These are phyloP conservation scores for Phyllosticta capitalensis DNA, from an alignment of 2,329 filamentous ascomycete species.

Conservation along the genomic window DNA sequence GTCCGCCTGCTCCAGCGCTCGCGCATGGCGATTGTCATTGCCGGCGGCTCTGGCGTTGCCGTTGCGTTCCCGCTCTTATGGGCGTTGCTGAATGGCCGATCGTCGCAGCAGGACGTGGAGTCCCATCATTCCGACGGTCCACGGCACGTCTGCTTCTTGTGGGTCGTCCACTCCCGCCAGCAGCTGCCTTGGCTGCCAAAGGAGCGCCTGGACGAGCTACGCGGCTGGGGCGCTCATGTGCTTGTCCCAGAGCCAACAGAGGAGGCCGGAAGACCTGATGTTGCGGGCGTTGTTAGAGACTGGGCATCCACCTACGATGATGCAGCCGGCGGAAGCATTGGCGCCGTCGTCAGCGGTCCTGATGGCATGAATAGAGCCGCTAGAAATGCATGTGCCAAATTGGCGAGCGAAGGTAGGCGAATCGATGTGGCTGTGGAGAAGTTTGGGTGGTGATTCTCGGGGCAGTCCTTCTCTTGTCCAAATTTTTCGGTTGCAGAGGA, in stretches of 20 bases:
- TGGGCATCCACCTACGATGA: constrained; percentile 24
- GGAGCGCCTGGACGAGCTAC: constrained; percentile 41
- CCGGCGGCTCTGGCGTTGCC: constrained; percentile 56
- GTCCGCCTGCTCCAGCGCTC: constrained; percentile 43
- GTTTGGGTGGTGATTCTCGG: constrained; percentile 50
- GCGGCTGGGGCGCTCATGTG: constrained; percentile 41
- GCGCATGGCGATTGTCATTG: constrained; percentile 46
- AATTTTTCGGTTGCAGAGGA: neutral
- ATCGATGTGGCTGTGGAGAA: constrained; percentile 54
- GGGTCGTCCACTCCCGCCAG: constrained; percentile 46
- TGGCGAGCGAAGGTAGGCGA: constrained; percentile 40
- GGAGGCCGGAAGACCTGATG: constrained; percentile 46
- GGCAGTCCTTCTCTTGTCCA: neutral
- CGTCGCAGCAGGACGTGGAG: constrained; percentile 13
- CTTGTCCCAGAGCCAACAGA: constrained; percentile 46
- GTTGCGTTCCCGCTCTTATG: constrained; percentile 53
- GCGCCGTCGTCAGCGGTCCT: constrained; percentile 52
- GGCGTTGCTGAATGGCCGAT: constrained; percentile 31
- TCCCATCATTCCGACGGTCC: constrained; percentile 15
- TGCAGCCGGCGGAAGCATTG: constrained; percentile 28
- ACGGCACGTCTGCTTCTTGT: constrained; percentile 43
- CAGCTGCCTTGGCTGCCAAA: constrained; percentile 48
- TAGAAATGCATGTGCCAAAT: constrained; percentile 47
- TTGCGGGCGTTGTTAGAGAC: constrained; percentile 34
- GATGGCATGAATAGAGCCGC: constrained; percentile 52